A percentile compares a stretch with the other conserved stretches of the same genome.
Evolutionary conservation across 108 stramenopile species (phyloP).

Genomic region (Hondaea fermentalgiana): DNA sequence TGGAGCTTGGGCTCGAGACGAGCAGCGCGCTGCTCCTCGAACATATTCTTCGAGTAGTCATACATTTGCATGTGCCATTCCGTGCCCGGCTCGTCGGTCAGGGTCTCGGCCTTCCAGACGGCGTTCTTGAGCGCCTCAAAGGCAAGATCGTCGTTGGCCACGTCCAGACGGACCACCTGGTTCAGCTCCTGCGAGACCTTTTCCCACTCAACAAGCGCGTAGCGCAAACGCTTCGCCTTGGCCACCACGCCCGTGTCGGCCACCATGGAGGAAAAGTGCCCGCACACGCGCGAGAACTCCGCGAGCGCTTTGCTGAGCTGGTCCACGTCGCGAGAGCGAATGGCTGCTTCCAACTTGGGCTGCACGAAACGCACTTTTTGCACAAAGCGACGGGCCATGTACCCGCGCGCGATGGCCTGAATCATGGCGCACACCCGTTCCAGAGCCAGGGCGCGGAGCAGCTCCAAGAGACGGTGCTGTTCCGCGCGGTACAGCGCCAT

Average conservation of each 20-base stretch:
- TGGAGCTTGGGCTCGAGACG: background rate
- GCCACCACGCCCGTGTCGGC: conserved; percentile 6
- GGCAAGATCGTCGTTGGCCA: conserved; percentile 24
- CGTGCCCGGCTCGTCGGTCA: conserved; percentile 7
- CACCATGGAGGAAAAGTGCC: conserved; percentile 16
- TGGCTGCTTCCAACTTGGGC: conserved; percentile 2
- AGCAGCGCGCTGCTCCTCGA: background rate
- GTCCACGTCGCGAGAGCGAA: conserved; percentile 15
- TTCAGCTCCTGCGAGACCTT: conserved; percentile 17
- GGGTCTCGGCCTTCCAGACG: background rate
- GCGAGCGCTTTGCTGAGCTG: conserved; percentile 13
- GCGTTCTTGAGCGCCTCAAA: conserved; percentile 24
- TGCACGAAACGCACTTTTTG: conserved; percentile 14
- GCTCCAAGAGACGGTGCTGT: conserved; percentile 11
- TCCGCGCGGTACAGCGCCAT: conserved; percentile 17
- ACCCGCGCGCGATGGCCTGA: conserved; percentile 21
- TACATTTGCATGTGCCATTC: conserved; percentile 23
- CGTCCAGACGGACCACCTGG: background rate
- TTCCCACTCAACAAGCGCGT: background rate
- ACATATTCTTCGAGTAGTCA: background rate
- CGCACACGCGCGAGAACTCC: conserved; percentile 13
- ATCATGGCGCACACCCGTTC: conserved; percentile 9
- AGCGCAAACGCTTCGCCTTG: background rate
- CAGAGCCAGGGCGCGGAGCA: background rate
- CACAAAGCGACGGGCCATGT: conserved; percentile 21